phyloP scores from a whole-genome alignment of 306 rosid genomes.

The Cucurbita ficifolia region DNA sequence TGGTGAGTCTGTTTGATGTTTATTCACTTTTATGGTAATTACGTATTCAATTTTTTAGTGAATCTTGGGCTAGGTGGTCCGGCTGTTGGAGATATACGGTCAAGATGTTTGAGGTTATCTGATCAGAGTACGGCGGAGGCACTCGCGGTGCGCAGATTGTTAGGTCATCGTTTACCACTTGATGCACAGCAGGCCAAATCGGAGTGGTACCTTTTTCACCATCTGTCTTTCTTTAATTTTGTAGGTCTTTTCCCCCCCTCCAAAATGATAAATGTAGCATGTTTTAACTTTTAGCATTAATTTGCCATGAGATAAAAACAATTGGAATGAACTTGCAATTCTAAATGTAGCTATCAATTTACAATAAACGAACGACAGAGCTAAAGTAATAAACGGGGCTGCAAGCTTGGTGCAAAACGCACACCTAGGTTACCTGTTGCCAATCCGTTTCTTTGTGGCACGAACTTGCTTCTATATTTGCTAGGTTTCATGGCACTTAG shows the following conservation, averaged over 20 bases:
- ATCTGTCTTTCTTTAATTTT: background rate
- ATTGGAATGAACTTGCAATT: background rate
- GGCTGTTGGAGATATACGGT: conserved; percentile 94
- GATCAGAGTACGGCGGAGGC: conserved; percentile 81
- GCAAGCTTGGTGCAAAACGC: background rate
- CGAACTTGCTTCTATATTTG: background rate
- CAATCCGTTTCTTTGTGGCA: background rate
- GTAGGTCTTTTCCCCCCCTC: background rate
- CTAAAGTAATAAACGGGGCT: no score
- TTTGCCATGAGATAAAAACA: background rate
- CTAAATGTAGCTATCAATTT: background rate
- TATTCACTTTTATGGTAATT: background rate
- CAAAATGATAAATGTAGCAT: background rate
- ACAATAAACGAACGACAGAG: no score
- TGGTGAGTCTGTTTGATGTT: conserved; percentile 17
- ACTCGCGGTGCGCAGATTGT: conserved; percentile 70
- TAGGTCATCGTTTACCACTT: conserved; percentile 67
- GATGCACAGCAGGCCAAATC: conserved; percentile 52
- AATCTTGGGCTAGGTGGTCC: conserved; percentile 55
- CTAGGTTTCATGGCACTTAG: background rate
- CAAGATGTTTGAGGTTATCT: conserved; percentile 81
- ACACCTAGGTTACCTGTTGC: background rate
- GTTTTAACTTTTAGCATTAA: background rate
- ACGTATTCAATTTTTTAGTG: background rate
- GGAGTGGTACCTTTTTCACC: conserved; percentile 39